phyloP scores from a whole-genome alignment of 148 eudicot genomes.

The Fagopyrum homotropicum region DNA sequence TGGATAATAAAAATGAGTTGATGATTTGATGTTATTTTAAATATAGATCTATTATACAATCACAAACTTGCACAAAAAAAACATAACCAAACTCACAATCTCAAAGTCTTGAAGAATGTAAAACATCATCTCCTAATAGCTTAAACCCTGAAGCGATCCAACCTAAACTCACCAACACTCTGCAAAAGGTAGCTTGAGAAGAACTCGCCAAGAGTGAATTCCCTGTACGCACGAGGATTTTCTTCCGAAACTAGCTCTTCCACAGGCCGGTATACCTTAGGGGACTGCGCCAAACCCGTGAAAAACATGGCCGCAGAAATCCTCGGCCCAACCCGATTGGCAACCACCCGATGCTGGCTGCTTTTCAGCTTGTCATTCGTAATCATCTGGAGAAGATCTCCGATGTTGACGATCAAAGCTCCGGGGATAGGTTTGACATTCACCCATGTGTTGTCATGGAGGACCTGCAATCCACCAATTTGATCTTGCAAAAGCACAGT shows the following conservation, averaged over 20 bases:
- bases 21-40: too few relatives aligned
- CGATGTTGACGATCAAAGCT: slow-evolving; percentile 6
- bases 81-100: background rate
- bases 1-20: too few relatives aligned
- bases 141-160: background rate
- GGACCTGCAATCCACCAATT: slow-evolving; percentile 10
- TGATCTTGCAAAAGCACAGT: slow-evolving; percentile 12
- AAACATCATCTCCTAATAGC: background rate
- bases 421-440: slow-evolving; percentile 8
- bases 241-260: background rate
- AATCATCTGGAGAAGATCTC: slow-evolving; percentile 10
- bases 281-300: background rate
- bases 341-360: background rate
- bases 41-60: too few relatives aligned
- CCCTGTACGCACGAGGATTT: background rate
- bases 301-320: background rate
- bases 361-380: slow-evolving; percentile 9
- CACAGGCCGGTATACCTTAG: slow-evolving; percentile 1
- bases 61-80: too few relatives aligned
- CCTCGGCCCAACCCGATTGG: background rate
- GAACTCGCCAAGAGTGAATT: slow-evolving; percentile 3
- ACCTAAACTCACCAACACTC: background rate
- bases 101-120: background rate
- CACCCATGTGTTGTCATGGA: slow-evolving; percentile 4
- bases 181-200: background rate